These are phyloP conservation scores for Didymella pomorum DNA, from an alignment of 2,329 filamentous ascomycete genomes.

Conservation along the genomic window DNA sequence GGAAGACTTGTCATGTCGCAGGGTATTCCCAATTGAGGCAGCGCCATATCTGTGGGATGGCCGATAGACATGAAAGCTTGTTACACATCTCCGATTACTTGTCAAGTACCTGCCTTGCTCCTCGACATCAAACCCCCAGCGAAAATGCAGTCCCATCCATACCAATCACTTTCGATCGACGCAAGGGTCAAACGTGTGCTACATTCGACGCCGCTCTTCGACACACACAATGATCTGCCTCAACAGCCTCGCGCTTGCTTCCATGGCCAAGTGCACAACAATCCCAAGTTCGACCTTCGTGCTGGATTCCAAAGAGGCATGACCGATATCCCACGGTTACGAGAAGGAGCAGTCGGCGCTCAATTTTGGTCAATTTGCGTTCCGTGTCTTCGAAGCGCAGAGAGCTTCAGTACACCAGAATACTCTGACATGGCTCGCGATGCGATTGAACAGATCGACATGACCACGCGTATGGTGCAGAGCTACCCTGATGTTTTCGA, in stretches of 20 bases:
- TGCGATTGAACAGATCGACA: slow-evolving; percentile 1
- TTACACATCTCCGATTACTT: not conserved
- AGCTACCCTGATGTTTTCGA: slow-evolving; percentile 3
- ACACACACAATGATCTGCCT: slow-evolving; percentile 6
- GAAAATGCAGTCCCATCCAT: not conserved
- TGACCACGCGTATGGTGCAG: slow-evolving; percentile 3
- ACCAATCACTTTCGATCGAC: not conserved
- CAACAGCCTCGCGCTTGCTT: slow-evolving; percentile 3
- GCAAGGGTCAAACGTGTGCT: slow-evolving; percentile 1
- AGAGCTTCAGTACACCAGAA: slow-evolving; percentile 3
- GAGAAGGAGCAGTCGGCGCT: slow-evolving; percentile 2
- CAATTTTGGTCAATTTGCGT: slow-evolving; percentile 4
- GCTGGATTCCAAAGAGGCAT: slow-evolving; percentile 1
- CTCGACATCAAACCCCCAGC: not conserved
- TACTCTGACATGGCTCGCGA: slow-evolving; percentile 6
- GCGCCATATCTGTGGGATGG: not conserved
- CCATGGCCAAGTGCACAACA: slow-evolving; percentile 3
- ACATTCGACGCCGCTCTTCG: not conserved
- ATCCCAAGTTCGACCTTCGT: slow-evolving; percentile 2
- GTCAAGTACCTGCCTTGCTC: not conserved
- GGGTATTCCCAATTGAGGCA: not conserved
- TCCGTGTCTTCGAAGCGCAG: slow-evolving; percentile 2
- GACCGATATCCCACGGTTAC: not conserved
- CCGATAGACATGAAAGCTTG: not conserved
- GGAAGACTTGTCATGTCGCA: not conserved